Base-by-base conservation (phyloP, 192 early-diverging fungal species). In the Coemansia reversa region DNA sequence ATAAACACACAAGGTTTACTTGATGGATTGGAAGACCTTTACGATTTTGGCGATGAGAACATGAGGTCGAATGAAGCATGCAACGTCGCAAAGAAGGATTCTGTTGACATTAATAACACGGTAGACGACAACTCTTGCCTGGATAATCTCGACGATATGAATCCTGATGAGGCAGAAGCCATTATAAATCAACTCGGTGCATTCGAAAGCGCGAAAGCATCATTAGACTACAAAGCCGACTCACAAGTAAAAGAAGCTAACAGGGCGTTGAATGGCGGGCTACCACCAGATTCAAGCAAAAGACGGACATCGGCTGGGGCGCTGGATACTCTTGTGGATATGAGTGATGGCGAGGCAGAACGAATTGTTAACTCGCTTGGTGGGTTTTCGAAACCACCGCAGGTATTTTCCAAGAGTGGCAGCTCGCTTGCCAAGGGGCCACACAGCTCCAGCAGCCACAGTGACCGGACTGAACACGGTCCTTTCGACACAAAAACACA, bases 1-100 rank as follows among this genome's bases (percentile, higher is more conserved):
- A 53, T 73, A 23, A 42, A 58, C 60, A 72, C 65, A 19, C 75
- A 77, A 11, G 63, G 60, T 5, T 62, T 77, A 19, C 62, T 77
- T 29, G 75, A 77, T 22, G 70, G 70, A 20, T 58, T 77, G 16
- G 75, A 77, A 28, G 75, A 72, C n/a, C 66, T 77, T 7, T 77
- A 72, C 29, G 70, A 77, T 48, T 66, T 60, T 45, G 25, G 24
- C 22, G 49, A 60, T 2, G 39, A 45, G 39, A 12, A 45, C 39
- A 16, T 12, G 16, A 45, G 12, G 39, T 12, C 39, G 2, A 45
- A 16, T 16, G 39, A 45, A 45, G 12, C 14, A 16, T 16, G 39
- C 14, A 45, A 45, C 14, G 39, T 14, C 12, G 16, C 39, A 45
- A 45, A 5, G 14, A 45, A 45, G 39, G 12, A 16, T 3, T 45